phyloP scores from a whole-genome alignment of 768 basidiomycete genomes.

The Hygrophoropsis aurantiaca region DNA sequence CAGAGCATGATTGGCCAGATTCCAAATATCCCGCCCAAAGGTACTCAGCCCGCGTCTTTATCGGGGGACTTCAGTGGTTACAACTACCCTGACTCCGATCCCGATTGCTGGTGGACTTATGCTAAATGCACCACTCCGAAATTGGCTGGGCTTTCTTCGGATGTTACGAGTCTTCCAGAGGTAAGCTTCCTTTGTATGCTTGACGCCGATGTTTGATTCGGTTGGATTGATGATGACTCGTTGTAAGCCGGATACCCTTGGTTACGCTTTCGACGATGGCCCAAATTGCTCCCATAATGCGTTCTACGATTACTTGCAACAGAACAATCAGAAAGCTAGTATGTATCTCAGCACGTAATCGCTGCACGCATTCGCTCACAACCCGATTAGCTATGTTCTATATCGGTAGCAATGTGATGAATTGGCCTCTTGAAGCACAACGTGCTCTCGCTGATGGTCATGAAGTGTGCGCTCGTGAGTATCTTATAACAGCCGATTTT shows the following conservation, averaged over 20 bases:
- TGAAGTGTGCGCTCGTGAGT: slow-evolving; percentile 13
- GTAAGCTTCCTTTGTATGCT: slow-evolving; percentile 20
- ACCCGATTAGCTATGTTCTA: slow-evolving; percentile 11
- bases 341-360: slow-evolving; percentile 16
- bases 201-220: too few relatives aligned
- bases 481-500: background rate
- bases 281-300: slow-evolving; percentile 56
- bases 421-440: slow-evolving; percentile 12
- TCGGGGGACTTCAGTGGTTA: background rate
- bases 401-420: slow-evolving; percentile 11
- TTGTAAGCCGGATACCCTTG: slow-evolving; percentile 44
- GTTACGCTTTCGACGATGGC: slow-evolving; percentile 57
- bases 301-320: slow-evolving; percentile 48
- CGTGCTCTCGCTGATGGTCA: slow-evolving; percentile 13
- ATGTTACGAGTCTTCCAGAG: slow-evolving; percentile 46
- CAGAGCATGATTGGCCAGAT: slow-evolving; percentile 35
- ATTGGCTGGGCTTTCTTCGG: slow-evolving; percentile 34
- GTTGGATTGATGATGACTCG: too few relatives aligned
- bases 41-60: slow-evolving; percentile 1
- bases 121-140: slow-evolving; percentile 45
- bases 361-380: background rate
- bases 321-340: slow-evolving; percentile 55
- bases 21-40: slow-evolving; percentile 44
- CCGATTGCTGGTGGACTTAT: slow-evolving; percentile 39
- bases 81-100: slow-evolving; percentile 1